Conservation (phyloP, 352 stramenopile genomes). For the Phytophthora hibernalis region DNA sequence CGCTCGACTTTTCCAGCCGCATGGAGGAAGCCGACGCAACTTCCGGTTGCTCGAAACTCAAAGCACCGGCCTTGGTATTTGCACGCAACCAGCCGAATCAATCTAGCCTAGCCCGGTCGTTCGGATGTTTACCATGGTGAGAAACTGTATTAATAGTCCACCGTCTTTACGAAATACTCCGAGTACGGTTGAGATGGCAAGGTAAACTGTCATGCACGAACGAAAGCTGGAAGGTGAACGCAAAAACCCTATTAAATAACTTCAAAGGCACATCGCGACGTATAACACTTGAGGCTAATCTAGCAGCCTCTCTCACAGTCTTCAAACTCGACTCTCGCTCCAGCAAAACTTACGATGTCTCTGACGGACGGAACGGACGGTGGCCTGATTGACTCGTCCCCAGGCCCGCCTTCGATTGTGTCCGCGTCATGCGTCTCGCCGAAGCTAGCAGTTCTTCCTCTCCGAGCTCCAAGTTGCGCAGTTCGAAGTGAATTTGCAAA, state of each 20-base stretch:
- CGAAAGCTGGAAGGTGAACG: neutral
- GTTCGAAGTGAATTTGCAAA: constrained; percentile 73
- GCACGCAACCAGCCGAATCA: neutral
- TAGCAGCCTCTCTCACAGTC: constrained; percentile 3
- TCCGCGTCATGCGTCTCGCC: constrained; percentile 33
- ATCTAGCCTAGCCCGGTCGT: neutral
- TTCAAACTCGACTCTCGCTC: constrained; percentile 2
- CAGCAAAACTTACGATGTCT: constrained; percentile 1
- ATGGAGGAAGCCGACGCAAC: neutral
- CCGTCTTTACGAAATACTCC: neutral
- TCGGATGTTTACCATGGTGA: neutral
- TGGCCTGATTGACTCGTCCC: constrained; percentile 20
- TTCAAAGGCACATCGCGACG: constrained; percentile 22
- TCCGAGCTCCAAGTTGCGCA: constrained; percentile 49
- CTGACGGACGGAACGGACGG: constrained; percentile 16
- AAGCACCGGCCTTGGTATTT: neutral
- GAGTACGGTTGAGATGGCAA: too few relatives aligned
- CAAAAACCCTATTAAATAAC: constrained; percentile 38
- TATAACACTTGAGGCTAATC: constrained; percentile 9
- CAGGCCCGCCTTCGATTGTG: constrained; percentile 27
- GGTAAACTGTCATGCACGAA: neutral
- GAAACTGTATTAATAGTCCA: neutral
- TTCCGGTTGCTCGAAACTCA: constrained; percentile 11
- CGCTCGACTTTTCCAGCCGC: constrained; percentile 27
- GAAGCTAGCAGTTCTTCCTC: constrained; percentile 34